Evolutionary conservation across 257 asterid genomes (phyloP).

Genomic region (Cynanchum wilfordii): DNA sequence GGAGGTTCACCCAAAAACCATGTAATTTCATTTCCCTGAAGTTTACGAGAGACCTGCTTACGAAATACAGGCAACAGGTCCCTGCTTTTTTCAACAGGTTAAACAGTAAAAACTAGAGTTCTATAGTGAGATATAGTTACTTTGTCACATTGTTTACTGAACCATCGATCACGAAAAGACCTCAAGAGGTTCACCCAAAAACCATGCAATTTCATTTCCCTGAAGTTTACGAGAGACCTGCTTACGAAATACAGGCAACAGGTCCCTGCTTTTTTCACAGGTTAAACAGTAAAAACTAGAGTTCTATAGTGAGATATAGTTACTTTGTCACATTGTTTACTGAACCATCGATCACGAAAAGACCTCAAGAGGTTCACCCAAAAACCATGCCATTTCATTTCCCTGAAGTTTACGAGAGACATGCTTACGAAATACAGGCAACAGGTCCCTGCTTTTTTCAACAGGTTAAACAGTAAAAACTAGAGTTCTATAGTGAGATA

Average conservation of each 20-base stretch:
- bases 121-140: too few relatives aligned
- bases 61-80: conserved; percentile 39
- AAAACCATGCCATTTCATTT: conserved; percentile 40
- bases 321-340: conserved; percentile 32
- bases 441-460: conserved; percentile 57
- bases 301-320: too few relatives aligned
- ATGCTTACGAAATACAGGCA: conserved; percentile 36
- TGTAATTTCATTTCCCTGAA: conserved; percentile 43
- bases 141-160: conserved; percentile 40
- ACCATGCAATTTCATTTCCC: conserved; percentile 44
- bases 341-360: conserved; percentile 39
- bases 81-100: conserved; percentile 57
- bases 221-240: conserved; percentile 50
- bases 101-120: background rate
- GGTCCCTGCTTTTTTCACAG: conserved; percentile 62
- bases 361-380: conserved; percentile 61
- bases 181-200: conserved; percentile 69
- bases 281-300: background rate
- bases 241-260: conserved; percentile 38
- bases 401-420: conserved; percentile 59
- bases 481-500: too few relatives aligned
- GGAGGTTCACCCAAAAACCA: conserved; percentile 71
- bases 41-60: conserved; percentile 49
- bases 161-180: conserved; percentile 30
- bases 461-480: conserved; percentile 23